phyloP scores from a whole-genome alignment of 1,139 yeast genomes.

The Blastobotrys serpentis region DNA sequence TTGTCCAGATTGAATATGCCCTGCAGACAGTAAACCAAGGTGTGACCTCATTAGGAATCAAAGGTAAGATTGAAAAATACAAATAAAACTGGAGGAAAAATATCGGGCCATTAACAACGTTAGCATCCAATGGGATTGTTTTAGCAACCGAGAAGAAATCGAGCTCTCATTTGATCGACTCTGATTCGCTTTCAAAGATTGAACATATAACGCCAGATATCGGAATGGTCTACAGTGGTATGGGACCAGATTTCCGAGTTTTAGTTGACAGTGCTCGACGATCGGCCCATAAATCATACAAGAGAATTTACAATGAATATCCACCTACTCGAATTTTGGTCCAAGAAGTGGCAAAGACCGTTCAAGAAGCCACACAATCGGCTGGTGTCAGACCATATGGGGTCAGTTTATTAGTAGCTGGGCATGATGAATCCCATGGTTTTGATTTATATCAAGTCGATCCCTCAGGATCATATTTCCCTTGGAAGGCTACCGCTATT shows the following conservation, averaged over 20 bases:
- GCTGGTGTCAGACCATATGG: conserved; percentile 99
- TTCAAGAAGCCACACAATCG: conserved; percentile 97
- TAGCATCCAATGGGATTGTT: conserved; percentile 90
- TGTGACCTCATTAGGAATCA: conserved; percentile 93
- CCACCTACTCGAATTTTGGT: conserved; percentile 96
- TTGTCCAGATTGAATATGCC: conserved; percentile 97
- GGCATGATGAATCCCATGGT: conserved; percentile 79
- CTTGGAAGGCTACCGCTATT: conserved; percentile 99
- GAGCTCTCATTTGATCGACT: conserved; percentile 71
- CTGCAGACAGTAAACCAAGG: conserved; percentile 97
- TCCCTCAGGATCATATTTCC: conserved; percentile 97
- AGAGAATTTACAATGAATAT: conserved; percentile 90
- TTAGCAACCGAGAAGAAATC: conserved; percentile 95
- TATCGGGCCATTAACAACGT: neutral
- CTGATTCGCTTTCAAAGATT: conserved; percentile 75
- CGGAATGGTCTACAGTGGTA: conserved; percentile 95
- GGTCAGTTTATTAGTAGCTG: conserved; percentile 90
- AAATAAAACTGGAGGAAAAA: neutral
- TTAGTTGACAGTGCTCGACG: conserved; percentile 91
- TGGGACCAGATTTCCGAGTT: conserved; percentile 99
- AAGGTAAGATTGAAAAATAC: conserved; percentile 39
- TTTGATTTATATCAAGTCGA: conserved; percentile 93
- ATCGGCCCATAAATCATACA: conserved; percentile 88
- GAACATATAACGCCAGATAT: conserved; percentile 89
- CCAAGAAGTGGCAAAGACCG: conserved; percentile 90